Percentiles rank a stretch among this genome's conserved stretches.
These are phyloP conservation scores for Thermochaetoides dissita DNA, from an alignment of 2,329 filamentous ascomycete genomes.

Conservation along the genomic window DNA sequence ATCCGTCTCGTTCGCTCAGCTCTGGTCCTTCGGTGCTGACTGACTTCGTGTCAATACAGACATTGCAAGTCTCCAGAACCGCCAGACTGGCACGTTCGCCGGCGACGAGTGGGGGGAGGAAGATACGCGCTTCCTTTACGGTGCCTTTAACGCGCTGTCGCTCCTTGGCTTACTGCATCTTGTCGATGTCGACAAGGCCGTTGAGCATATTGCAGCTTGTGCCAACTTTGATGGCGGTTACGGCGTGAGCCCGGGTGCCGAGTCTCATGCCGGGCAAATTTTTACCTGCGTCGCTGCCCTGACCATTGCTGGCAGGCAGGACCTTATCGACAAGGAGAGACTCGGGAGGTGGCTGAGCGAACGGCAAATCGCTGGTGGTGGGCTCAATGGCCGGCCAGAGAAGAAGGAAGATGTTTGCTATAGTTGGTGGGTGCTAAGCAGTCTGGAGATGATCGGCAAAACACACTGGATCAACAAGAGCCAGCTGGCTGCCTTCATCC, in stretches of 20 bases:
- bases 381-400: conserved; percentile 85
- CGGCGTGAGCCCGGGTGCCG: conserved; percentile 75
- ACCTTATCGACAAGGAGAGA: conserved; percentile 69
- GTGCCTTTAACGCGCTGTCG: conserved; percentile 77
- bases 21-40: conserved; percentile 3
- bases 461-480: conserved; percentile 86
- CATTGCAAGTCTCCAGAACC: conserved; percentile 71
- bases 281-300: conserved; percentile 87
- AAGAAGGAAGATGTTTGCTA: conserved; percentile 97
- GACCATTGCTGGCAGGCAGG: conserved; percentile 66
- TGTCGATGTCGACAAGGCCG: conserved; percentile 67
- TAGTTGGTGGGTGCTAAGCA: conserved; percentile 96
- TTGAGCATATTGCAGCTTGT: conserved; percentile 66
- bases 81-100: conserved; percentile 69
- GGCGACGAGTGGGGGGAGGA: conserved; percentile 95
- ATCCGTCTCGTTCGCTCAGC: neutral
- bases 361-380: conserved; percentile 73
- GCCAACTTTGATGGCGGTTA: conserved; percentile 92
- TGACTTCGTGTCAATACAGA: conserved; percentile 28
- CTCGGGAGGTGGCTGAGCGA: conserved; percentile 87
- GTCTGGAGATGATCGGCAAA: conserved; percentile 73
- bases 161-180: conserved; percentile 60
- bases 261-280: conserved; percentile 90
- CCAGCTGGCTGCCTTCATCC: conserved; percentile 67
- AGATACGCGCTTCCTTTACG: conserved; percentile 89